Base-by-base conservation (phyloP, 2,329 filamentous ascomycete genomes). In the Ophiostoma novo-ulmi region DNA sequence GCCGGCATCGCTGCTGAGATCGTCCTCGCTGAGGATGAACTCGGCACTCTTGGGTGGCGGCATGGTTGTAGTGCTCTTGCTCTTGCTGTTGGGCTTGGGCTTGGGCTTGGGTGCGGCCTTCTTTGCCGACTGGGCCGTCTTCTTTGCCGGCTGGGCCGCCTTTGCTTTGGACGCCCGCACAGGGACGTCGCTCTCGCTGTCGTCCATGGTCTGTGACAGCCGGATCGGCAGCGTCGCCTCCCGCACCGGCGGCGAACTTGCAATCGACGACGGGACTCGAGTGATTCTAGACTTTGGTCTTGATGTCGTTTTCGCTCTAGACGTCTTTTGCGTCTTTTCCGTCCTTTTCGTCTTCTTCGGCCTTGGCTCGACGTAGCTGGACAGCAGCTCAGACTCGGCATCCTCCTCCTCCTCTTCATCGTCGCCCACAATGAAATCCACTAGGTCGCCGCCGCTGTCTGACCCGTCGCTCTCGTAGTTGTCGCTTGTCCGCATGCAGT, bases 381-480 rank as follows among this genome's bases (percentile, higher is more conserved):
- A 69, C 22, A 68, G 61, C 22, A 70, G 65, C 8, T 68, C 69
- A 41, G 20, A 44, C 38, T 67, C 61, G 11, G 39, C 39, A 14
- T 36, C 71, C n/a, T 26, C 61, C 22, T 72, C 72, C 6, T 66
- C 65, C 4, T 69, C 72, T 17, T 74, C 74, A 67, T 88, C 78
- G 78, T 88, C 78, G 73, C 81, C 77, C 76, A 89, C 81, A 75
- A 91, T 76, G 78, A 91, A 85, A 79, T 87, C 80, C 74, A 86
- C 71, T 17, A 87, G 77, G 73, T 87, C 85, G 64, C 78, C 80
- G 14, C 82, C 83, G 71, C 80, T 79, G 71, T 85, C 84, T 0
- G 82, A 84, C 17, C 80, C 83, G 73, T 83, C 81, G 22, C 79
- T 81, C 68, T 82, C 81, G 71, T 81, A 76, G 70, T 81, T 73